A percentile compares a stretch with the other conserved stretches of the same genome.
Evolutionary conservation across 2,329 filamentous ascomycete genomes (phyloP).

Genomic region (Aspergillus brasiliensis): DNA sequence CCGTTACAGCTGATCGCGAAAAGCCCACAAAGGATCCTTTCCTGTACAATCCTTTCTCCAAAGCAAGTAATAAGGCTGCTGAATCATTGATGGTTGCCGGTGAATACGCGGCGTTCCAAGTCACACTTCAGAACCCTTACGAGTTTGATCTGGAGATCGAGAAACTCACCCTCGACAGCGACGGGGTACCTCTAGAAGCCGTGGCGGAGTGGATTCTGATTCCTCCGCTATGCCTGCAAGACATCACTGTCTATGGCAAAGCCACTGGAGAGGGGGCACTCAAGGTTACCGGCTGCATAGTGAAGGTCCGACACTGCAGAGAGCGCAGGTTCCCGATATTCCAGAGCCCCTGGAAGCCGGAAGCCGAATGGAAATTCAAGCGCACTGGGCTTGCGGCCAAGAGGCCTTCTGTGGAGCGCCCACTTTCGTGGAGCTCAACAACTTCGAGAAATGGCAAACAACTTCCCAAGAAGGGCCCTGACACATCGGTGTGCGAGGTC

Average conservation of each 20-base stretch:
- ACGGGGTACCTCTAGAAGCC: conserved; percentile 72
- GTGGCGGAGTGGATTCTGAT: conserved; percentile 66
- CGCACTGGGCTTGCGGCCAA: conserved; percentile 66
- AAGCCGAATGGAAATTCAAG: conserved; percentile 73
- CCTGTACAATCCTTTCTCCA: conserved; percentile 91
- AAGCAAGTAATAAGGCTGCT: conserved; percentile 58
- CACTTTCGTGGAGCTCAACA: conserved; percentile 47
- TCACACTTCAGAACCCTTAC: conserved; percentile 91
- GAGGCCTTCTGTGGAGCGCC: conserved; percentile 51
- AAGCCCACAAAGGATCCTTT: conserved; percentile 70
- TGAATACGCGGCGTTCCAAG: conserved; percentile 74
- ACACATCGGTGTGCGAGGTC: conserved; percentile 52
- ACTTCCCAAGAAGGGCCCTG: conserved; percentile 35
- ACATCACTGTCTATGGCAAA: conserved; percentile 69
- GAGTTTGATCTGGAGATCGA: conserved; percentile 92
- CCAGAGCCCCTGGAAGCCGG: conserved; percentile 71
- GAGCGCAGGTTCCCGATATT: conserved; percentile 86
- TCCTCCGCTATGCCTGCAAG: conserved; percentile 80
- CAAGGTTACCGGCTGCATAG: conserved; percentile 73
- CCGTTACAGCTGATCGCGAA: conserved; percentile 42
- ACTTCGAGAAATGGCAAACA: conserved; percentile 39
- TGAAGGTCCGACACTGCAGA: conserved; percentile 79
- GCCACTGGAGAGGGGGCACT: conserved; percentile 69
- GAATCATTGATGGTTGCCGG: conserved; percentile 75
- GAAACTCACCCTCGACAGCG: conserved; percentile 71